Base-by-base conservation (phyloP, 1,284 basidiomycete species). In the Mycosarcoma maydis region DNA sequence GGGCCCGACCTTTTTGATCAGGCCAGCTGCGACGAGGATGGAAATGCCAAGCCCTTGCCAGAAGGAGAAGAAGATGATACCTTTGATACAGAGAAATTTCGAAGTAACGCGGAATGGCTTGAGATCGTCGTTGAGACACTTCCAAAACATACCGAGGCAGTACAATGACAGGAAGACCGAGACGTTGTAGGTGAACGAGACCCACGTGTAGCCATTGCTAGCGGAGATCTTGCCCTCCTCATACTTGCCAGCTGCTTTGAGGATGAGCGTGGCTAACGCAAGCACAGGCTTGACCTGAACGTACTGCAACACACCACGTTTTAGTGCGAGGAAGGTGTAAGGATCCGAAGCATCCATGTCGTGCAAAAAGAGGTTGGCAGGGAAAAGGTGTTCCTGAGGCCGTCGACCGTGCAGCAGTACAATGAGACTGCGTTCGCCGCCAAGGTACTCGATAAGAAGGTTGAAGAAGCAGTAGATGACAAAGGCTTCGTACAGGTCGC, bases 401-500 rank as follows among this genome's bases (percentile, higher is more conserved):
- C 89, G 89, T 33, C 95, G 86, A 0, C 94, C 94, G 74, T 96
- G 93, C 0, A 97, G 85, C 36, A 93, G 87, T 47, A 96, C 94
- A 34, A 98, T 87, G 3, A 98, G 86, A 1, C 92, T 92, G 32
- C 94, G 87, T 80, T 98, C 94, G 53, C 94, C 95, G 30, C 94
- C 94, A 10, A 97, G 88, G 81, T 94, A 94, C 61, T 83, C 83
- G 39, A 84, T 82, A 38, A 84, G 73, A 2, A 83, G 77, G 30
- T 69, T 73, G 72, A 83, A 83, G 75, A 83, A 83, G 53, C 59
- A 94, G 83, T 98, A 97, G 75, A 97, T 97, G 38, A 97, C 94
- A 80, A 96, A 97, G 1, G 93, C 94, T 59, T 99, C 95, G 83
- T 99, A 98, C 11, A 98, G 88, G 82, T 99, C 96, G 36, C 95